Base-by-base conservation (phyloP, 306 rosid species). In the Hippophae rhamnoides region DNA sequence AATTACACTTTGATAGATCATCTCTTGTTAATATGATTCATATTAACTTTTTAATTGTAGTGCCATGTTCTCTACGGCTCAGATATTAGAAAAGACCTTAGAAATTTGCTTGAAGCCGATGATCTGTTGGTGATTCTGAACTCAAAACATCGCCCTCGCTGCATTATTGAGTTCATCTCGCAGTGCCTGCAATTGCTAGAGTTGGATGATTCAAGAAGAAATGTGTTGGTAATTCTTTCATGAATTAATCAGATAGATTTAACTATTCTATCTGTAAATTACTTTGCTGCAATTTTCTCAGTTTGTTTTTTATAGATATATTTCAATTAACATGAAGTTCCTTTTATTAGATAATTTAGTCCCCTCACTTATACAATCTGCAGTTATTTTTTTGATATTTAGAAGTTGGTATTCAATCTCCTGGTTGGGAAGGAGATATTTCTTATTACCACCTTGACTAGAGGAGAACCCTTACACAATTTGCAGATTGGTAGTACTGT, bases 131-230 rank as follows among this genome's bases (percentile, higher is more conserved):
- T 84, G 60, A 67, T 89, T 58, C 47, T 84, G 54, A 82, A 69
- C 57, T 82, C 97, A 6, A 65, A 82, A 9, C 95, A 89, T 73
- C 87, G 77, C 6, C 97, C 97, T n/a, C 79, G 76, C 64, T 84
- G 97, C 64, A 41, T 86, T 49, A 80, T 89, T 71, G 86, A 89
- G 69, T 89, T 86, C 74, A 89, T 89, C 71, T 82, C 83, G 7
- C 95, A 80, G 62, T 84, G 76, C 77, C 73, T 89, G 44, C 79
- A 42, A 49, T 60, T 79, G 63, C 80, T 89, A 46, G 75, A 82
- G 80, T 75, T 89, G 86, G 97, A 84, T 50, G 90, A 80, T 47
- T 84, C 95, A 11, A 73, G 47, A 71, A 86, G 84, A 76, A 69
- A 45, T 73, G 61, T 67, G 43, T 73, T 89, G 93, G 97, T 86